A percentile compares a stretch with the other conserved stretches of the same genome.
These are phyloP conservation scores for Lindgomyces ingoldianus DNA, from an alignment of 495 filamentous ascomycete genomes.

Conservation along the genomic window DNA sequence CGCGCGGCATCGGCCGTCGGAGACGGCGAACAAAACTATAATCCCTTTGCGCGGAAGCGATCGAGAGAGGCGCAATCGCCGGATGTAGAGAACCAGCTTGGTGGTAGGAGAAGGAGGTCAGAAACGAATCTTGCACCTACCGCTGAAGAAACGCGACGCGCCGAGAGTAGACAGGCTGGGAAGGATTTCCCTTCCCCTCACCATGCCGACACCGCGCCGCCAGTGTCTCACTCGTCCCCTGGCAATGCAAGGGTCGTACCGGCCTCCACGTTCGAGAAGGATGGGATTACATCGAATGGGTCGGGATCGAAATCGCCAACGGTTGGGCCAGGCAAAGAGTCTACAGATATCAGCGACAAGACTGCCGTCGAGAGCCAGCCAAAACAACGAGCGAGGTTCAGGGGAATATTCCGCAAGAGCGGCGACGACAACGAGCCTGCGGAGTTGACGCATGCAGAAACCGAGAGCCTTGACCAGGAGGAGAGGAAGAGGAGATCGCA, in stretches of 20 bases:
- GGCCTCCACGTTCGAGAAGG: neutral
- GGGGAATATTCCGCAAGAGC: conserved; percentile 25
- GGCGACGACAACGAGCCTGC: conserved; percentile 2
- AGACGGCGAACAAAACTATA: conserved; percentile 23
- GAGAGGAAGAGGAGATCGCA: conserved; percentile 21
- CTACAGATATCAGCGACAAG: conserved; percentile 19
- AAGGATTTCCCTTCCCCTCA: conserved; percentile 29
- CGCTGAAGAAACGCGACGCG: conserved; percentile 16
- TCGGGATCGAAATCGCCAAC: neutral
- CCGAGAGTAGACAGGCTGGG: conserved; percentile 17
- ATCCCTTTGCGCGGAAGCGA: conserved; percentile 30
- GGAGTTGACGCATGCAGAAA: conserved; percentile 8
- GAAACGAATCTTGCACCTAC: conserved; percentile 12
- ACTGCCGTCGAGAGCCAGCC: conserved; percentile 2
- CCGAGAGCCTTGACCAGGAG: conserved; percentile 12
- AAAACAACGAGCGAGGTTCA: conserved; percentile 25
- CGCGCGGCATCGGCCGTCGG: conserved; percentile 23
- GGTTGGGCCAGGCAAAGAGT: conserved; percentile 19
- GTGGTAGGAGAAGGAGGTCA: conserved; percentile 2
- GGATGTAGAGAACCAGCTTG: conserved; percentile 13
- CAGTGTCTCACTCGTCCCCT: conserved; percentile 6
- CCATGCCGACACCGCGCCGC: conserved; percentile 27
- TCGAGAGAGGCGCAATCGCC: conserved; percentile 10
- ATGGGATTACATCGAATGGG: neutral
- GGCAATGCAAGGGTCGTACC: neutral